Evolutionary conservation across 2,329 filamentous ascomycete species (phyloP).

Genomic region (Fusarium sp.): DNA sequence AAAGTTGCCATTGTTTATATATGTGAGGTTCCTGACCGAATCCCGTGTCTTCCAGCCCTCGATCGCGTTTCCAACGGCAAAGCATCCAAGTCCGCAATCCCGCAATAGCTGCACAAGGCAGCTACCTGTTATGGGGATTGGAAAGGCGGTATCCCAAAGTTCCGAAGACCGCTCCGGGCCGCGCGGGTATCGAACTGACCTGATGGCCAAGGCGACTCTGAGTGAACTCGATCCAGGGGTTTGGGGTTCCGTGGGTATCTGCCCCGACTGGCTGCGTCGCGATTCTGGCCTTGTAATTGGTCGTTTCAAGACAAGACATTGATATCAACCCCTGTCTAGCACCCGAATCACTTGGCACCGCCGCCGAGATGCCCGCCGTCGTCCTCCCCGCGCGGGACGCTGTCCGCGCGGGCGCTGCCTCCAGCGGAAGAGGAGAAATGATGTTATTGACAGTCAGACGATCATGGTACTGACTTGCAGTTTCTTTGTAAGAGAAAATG

Average conservation of each 20-base stretch:
- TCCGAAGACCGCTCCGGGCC: neutral
- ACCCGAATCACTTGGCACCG: neutral
- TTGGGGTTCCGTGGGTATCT: neutral
- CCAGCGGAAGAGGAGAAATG: neutral
- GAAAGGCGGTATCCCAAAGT: neutral
- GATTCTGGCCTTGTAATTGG: neutral
- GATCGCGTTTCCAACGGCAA: neutral
- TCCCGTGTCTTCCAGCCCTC: neutral
- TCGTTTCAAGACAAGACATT: no score
- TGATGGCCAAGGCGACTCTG: neutral
- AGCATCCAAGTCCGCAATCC: neutral
- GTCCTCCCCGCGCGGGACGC: neutral
- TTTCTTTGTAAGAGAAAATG: neutral
- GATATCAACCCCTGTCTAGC: neutral
- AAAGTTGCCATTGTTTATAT: neutral
- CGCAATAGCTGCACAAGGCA: neutral
- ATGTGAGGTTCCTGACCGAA: neutral
- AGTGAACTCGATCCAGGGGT: neutral
- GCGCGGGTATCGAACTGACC: neutral
- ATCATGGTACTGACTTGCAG: neutral
- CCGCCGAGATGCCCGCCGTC: neutral
- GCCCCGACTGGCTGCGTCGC: neutral
- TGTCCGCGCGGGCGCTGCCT: neutral
- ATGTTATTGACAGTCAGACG: neutral
- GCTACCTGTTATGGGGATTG: accelerated